Base-by-base conservation (phyloP, 2,329 filamentous ascomycete genomes). In the Ascochyta lentis region DNA sequence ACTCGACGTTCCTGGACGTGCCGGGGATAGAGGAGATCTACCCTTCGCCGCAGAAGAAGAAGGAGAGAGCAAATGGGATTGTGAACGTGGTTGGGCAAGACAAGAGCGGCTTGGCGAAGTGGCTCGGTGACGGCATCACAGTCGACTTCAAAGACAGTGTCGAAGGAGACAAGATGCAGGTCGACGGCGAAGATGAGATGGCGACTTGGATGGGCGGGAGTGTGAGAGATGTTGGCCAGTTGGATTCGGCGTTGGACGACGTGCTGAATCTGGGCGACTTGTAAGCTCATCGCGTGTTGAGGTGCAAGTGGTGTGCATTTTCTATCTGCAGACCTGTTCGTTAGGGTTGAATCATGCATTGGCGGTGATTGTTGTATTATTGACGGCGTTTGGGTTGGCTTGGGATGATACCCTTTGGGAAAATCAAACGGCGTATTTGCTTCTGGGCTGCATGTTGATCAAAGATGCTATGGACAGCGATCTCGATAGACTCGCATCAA, bases 1-100 rank as follows among this genome's bases (percentile, higher is more conserved):
- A 73, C 31, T 85, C 87, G 58, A 84, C 84, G 6, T 92, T 90
- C 68, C 82, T 89, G 29, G 91, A 95, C 26, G 64, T 68, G 0
- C 58, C 67, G 0, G 71, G 71, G 9, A 63, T 71, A 7, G 74
- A 76, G 19, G 60, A 65, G 0, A 29, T 67, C 0, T 67, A 70
- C 23, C 37, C 52, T 6, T 10, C 15, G 31, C 31, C 39, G 16
- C 10, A 47, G 38, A 8, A 59, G 37, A 40, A 41, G 42, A 48
- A 39, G 2, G 37, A 41, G 37, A 55, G 44, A 26, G 24, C 26
- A 15, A 46, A 45, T n/a, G 54, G 49, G 16, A 44, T 42, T 37
- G 38, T 57, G 45, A 49, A 52, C 57, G 66, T 67, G 19, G 47
- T 71, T n/a, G 75, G 72, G 6, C 37, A 37, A 15, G 53, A 49